Conservation (phyloP, 371 early-diverging fungal genomes). For the Lichtheimia corymbifera region DNA sequence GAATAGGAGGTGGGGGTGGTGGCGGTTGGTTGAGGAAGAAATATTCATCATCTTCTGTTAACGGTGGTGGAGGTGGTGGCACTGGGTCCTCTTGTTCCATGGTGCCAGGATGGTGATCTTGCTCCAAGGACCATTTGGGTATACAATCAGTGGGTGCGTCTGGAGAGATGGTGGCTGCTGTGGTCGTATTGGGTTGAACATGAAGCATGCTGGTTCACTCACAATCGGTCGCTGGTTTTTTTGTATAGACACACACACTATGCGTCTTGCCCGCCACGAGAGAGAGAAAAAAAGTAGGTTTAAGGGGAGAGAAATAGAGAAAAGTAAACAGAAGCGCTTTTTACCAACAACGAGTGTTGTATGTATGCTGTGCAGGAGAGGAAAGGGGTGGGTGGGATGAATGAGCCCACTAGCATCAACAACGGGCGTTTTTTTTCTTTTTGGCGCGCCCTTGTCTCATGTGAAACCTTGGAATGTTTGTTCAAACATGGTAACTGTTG, state of each 20-base stretch:
- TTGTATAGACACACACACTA: no score
- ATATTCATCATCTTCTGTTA: conserved; percentile 17
- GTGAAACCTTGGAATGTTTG: no score
- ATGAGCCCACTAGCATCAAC: background rate
- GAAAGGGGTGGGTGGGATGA: background rate
- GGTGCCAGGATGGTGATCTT: background rate
- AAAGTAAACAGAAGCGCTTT: no score
- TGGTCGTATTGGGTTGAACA: no score
- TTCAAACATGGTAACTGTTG: no score
- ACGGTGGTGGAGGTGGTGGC: background rate
- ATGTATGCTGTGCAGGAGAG: background rate
- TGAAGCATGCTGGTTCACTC: background rate
- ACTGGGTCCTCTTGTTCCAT: background rate
- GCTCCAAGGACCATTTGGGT: conserved; percentile 9
- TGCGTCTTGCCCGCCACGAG: no score
- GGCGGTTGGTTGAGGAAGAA: conserved; percentile 31
- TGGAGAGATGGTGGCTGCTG: no score
- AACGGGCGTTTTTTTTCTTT: conserved; percentile 4
- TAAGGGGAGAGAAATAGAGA: background rate
- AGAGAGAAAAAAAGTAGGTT: no score
- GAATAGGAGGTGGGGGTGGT: conserved; percentile 5
- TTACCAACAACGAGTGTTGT: background rate
- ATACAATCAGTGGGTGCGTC: background rate
- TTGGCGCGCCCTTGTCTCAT: background rate
- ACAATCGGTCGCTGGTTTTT: background rate